Conservation (phyloP, 768 basidiomycete species). For the Mycena latifolia region DNA sequence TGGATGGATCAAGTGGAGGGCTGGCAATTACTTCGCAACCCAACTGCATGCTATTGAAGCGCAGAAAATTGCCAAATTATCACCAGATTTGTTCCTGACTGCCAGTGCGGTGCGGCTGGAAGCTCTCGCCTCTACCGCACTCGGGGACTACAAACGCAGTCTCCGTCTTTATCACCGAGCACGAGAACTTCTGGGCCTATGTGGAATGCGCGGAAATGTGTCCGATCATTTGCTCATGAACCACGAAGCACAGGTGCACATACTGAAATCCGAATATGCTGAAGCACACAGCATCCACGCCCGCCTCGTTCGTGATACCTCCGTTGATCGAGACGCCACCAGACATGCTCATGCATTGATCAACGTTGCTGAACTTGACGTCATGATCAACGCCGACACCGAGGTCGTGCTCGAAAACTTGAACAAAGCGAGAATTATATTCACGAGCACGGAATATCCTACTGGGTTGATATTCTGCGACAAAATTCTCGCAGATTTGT, state of each 20-base stretch:
- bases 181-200: background rate
- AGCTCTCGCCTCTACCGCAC: background rate
- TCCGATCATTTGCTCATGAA: background rate
- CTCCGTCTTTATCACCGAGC: background rate
- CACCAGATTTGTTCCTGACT: too few relatives aligned
- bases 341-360: too few relatives aligned
- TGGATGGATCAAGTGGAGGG: too few relatives aligned
- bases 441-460: too few relatives aligned
- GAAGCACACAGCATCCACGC: background rate
- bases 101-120: too few relatives aligned
- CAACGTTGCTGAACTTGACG: background rate
- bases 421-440: too few relatives aligned
- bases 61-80: background rate
- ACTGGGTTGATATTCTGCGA: too few relatives aligned
- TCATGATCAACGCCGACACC: background rate
- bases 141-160: background rate
- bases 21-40: too few relatives aligned
- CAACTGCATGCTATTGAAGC: too few relatives aligned
- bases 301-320: background rate
- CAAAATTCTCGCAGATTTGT: too few relatives aligned
- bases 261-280: constrained; percentile 2
- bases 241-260: background rate
- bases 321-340: background rate
- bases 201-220: background rate
- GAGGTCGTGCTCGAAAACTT: too few relatives aligned